Base-by-base conservation (phyloP, 306 rosid genomes). In the Acmispon strigosus region DNA sequence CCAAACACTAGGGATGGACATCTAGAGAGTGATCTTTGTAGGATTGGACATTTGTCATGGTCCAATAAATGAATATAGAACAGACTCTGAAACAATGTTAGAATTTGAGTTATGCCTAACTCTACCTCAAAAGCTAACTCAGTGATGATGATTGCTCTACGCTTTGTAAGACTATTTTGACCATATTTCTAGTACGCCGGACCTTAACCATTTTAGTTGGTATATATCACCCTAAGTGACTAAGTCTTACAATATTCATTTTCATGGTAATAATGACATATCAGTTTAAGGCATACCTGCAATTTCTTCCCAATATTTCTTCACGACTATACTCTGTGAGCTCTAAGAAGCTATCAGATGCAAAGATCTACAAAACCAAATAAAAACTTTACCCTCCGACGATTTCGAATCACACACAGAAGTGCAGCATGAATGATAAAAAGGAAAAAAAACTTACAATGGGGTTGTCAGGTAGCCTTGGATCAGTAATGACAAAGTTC, bases 341-440 rank as follows among this genome's bases (percentile, higher is more conserved):
- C 86, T 94, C 98, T 32, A 94, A 77, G 87, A 94, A 94, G 80
- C 98, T 94, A 78, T 94, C 98, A 32, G 98, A 94, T 48, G 98
- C 98, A 77, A 94, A 94, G 3, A 94, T 94, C 98, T 94, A 84
- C 66, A 73, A 78, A 54, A 60, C 6, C 32, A 80, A 73, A 53
- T 14, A 22, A 44, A 67, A 44, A 74, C 58, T 1, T 64, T 45
- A 57, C 4, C 48, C 34, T 72, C 27, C 7, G 52, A 48, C 10
- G 27, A 18, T 12, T 37, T 12, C 51, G 27, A 74, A 43, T 37
- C 43, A 49, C 54, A 8, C 42, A 57, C 10, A 7, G 8, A 20
- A 55, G 39, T 24, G 50, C 55, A 62, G 17, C 43, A 49, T 47
- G 50, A 52, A 61, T 16, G 17, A 41, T 72, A 27, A 10, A 4